phyloP scores from a whole-genome alignment of 495 filamentous ascomycete genomes.

The Aspergillus homomorphus region DNA sequence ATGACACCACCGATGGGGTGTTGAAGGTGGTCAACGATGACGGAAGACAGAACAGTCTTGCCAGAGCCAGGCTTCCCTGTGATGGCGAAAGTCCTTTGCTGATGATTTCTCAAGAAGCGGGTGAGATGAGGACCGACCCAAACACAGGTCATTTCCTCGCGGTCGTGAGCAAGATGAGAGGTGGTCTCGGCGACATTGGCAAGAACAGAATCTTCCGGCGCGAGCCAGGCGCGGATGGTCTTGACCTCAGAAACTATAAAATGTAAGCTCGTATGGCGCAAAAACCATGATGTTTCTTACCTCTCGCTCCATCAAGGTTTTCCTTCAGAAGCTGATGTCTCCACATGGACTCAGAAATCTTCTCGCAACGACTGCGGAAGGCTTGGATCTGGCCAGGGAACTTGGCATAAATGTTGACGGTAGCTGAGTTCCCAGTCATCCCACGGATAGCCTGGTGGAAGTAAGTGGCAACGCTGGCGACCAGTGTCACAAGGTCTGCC shows the following conservation, averaged over 20 bases:
- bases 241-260: slow-evolving; percentile 22
- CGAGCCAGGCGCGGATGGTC: slow-evolving; percentile 21
- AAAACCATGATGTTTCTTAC: slow-evolving; percentile 6
- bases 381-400: slow-evolving; percentile 32
- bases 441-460: slow-evolving; percentile 30
- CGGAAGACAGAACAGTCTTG: slow-evolving; percentile 41
- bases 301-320: slow-evolving; percentile 21
- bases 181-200: slow-evolving; percentile 27
- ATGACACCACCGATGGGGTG: slow-evolving; percentile 33
- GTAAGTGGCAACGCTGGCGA: slow-evolving; percentile 32
- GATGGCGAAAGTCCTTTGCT: slow-evolving; percentile 28
- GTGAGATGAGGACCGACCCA: slow-evolving; percentile 35
- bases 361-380: slow-evolving; percentile 31
- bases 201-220: slow-evolving; percentile 20
- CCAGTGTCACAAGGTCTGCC: slow-evolving; percentile 34
- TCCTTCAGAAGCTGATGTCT: slow-evolving; percentile 31
- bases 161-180: slow-evolving; percentile 40
- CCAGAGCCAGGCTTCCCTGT: slow-evolving; percentile 36
- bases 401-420: slow-evolving; percentile 33
- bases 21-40: slow-evolving; percentile 40
- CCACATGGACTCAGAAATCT: slow-evolving; percentile 38
- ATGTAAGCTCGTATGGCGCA: not conserved
- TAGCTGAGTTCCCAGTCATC: slow-evolving; percentile 24
- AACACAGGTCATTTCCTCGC: slow-evolving; percentile 40
- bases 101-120: slow-evolving; percentile 34